Evolutionary conservation across 108 stramenopile species (phyloP).

Genomic region (Skeletonema costatum): DNA sequence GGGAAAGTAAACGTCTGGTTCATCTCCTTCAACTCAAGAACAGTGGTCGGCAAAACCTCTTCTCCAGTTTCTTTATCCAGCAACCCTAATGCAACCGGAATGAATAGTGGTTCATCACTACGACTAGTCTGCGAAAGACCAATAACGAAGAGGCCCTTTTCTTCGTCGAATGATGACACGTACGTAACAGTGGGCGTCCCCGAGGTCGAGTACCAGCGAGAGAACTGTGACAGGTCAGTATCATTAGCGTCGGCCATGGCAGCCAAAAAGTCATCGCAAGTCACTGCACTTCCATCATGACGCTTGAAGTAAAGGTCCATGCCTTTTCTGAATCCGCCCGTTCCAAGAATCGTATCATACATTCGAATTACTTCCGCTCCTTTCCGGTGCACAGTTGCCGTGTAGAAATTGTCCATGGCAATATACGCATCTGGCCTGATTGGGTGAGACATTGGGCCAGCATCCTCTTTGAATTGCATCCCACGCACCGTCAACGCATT

Average conservation of each 20-base stretch:
- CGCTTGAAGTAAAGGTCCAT: conserved; percentile 61
- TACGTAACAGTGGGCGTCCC: conserved; percentile 70
- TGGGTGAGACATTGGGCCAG: conserved; percentile 81
- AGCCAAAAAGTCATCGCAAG: conserved; percentile 77
- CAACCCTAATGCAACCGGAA: conserved; percentile 68
- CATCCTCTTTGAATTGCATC: conserved; percentile 50
- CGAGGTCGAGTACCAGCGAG: conserved; percentile 73
- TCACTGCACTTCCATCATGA: conserved; percentile 80
- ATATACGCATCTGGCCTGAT: conserved; percentile 77
- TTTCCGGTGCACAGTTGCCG: conserved; percentile 66
- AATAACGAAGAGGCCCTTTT: conserved; percentile 39
- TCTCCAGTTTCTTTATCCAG: conserved; percentile 55
- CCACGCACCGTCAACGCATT: conserved; percentile 54
- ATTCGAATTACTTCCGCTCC: conserved; percentile 79
- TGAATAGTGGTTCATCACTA: conserved; percentile 59
- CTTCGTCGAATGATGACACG: conserved; percentile 39
- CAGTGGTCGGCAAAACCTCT: conserved; percentile 39
- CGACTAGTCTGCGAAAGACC: conserved; percentile 53
- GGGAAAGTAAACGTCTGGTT: conserved; percentile 65
- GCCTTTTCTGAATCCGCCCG: conserved; percentile 66
- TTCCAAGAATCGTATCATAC: conserved; percentile 70
- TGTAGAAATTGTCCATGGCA: conserved; percentile 84
- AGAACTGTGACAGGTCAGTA: conserved; percentile 50
- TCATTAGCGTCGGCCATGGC: conserved; percentile 81
- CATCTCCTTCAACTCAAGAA: conserved; percentile 61